Evolutionary conservation across 78 protist species (phyloP), one percentile per base, ranked within the genome.

Genomic region (Fonticula alba): DNA sequence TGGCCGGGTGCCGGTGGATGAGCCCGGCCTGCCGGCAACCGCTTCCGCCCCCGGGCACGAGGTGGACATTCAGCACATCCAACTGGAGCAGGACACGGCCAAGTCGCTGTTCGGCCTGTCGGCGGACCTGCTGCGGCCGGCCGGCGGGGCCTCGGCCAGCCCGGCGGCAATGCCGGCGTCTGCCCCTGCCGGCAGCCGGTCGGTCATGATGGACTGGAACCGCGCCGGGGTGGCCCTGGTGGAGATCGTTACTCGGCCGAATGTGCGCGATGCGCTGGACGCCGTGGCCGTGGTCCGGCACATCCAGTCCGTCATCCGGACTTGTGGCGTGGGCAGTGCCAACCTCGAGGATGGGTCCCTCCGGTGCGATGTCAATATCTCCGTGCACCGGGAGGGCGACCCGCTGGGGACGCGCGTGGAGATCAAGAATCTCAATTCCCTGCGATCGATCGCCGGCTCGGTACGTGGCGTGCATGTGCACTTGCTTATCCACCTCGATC

Each of bases 341-440:
- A 58, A 59, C 36, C 43, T 69, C 53, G 74, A 69, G 51, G 52
- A 64, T 54, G 74, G 74, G 15, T 69, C 74, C 13, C 20, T 69
- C 13, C 64, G 74, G 24, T 15, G 54, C 26, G 74, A 69, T 15
- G 74, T 58, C 27, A 69, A 69, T 26, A 20, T 69, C 3, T 58
- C 66, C 17, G 56, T 69, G 15, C 64, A 33, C 4, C 9, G 49
- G 49, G 41, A 11, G 24, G 65, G 65, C 10, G 57, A 22, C 2
- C 31, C 69, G 35, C 27, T 14, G n/a, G 66, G 74, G 2, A 22
- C 53, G 3, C 51, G 68, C 27, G 5, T 7, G n/a, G 74, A 69
- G 26, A 46, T 69, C 4, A 69, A 69, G 24, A 69, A 69, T 22
- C 61, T 69, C 49, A 60, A 55, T 36, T 4, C 51, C 40, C 4